Conservation (phyloP, 805 yeast genomes). For the Lachancea nothofagi region DNA sequence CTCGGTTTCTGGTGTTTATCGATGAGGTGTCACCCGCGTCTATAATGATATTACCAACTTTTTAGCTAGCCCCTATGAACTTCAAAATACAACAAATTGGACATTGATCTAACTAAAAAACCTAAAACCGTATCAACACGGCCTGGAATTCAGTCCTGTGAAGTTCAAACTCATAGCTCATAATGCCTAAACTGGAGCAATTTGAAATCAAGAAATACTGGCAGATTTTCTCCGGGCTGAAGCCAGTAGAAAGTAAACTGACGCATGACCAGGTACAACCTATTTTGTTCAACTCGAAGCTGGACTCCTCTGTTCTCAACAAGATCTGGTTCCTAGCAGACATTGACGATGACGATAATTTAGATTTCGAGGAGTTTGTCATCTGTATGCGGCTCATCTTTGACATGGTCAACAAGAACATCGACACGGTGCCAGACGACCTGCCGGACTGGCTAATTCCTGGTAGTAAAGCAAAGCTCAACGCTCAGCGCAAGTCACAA, state of each 20-base stretch:
- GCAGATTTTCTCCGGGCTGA: slow-evolving; percentile 91
- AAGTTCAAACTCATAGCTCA: neutral
- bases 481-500: slow-evolving; percentile 64
- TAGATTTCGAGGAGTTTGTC: slow-evolving; percentile 97
- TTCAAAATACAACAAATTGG: neutral
- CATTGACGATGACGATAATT: slow-evolving; percentile 82
- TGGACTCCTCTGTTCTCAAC: slow-evolving; percentile 70
- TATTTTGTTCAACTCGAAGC: slow-evolving; percentile 82
- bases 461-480: slow-evolving; percentile 74
- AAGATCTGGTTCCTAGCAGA: slow-evolving; percentile 90
- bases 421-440: slow-evolving; percentile 54
- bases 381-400: slow-evolving; percentile 94
- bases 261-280: slow-evolving; percentile 81
- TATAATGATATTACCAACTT: neutral
- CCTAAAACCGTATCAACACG: no score
- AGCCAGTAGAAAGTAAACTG: slow-evolving; percentile 73
- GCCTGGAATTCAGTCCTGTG: neutral
- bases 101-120: neutral
- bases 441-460: slow-evolving; percentile 94
- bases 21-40: neutral
- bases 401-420: slow-evolving; percentile 76
- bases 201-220: slow-evolving; percentile 97
- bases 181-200: slow-evolving; percentile 70
- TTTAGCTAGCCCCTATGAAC: neutral
- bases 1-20: neutral